Evolutionary conservation across 225 moss, liverwort and hornwort genomes (phyloP).

Genomic region (Polytrichum commune): DNA sequence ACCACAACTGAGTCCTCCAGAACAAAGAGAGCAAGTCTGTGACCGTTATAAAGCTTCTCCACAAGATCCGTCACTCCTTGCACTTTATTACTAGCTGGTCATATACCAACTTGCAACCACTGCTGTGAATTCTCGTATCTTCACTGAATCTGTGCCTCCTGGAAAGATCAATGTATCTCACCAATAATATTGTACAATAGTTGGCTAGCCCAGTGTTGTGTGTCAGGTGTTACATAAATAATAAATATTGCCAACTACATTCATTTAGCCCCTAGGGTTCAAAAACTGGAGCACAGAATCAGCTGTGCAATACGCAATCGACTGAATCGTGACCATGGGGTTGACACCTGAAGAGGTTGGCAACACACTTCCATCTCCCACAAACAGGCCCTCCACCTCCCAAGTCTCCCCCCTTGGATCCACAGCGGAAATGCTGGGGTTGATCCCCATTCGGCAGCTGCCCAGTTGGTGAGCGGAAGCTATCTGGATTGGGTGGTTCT

Average conservation of each 20-base stretch:
- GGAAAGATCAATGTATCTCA: background rate
- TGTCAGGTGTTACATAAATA: background rate
- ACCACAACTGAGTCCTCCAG: conserved; percentile 16
- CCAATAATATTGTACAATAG: background rate
- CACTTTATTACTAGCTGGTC: no score
- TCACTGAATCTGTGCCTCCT: background rate
- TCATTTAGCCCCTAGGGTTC: conserved; percentile 1
- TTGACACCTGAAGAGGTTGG: conserved; percentile 84
- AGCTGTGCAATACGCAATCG: conserved; percentile 75
- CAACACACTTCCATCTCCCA: conserved; percentile 83
- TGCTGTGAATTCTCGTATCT: no score
- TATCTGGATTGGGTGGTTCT: conserved; percentile 28
- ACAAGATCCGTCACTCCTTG: no score
- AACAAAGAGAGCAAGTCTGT: no score
- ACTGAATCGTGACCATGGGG: conserved; percentile 91
- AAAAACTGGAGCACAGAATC: conserved; percentile 51
- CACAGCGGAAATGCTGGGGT: conserved; percentile 43
- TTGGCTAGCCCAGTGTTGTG: no score
- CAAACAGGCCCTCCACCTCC: conserved; percentile 75
- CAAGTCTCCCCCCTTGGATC: conserved; percentile 68
- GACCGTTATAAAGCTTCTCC: no score
- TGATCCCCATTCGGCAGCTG: conserved; percentile 79
- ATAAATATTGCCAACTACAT: background rate
- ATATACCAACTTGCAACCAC: no score
- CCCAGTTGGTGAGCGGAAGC: conserved; percentile 84